These are phyloP conservation scores for Pseudoturritis turrita DNA, from an alignment of 345 rosid species.

Conservation along the genomic window DNA sequence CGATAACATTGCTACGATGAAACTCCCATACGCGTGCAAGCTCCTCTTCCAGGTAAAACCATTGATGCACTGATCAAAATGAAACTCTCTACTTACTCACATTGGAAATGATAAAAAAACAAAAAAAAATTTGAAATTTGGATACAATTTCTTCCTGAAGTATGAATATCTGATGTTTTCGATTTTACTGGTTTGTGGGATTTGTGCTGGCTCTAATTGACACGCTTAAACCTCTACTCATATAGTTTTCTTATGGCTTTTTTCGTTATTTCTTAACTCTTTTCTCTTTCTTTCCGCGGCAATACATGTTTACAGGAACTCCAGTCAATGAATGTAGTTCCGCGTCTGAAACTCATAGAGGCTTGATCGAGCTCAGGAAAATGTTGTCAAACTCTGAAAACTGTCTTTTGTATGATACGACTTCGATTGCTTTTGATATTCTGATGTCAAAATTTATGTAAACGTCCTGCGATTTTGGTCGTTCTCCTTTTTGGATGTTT, in stretches of 20 bases:
- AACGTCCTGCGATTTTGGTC: background rate
- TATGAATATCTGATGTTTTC: background rate
- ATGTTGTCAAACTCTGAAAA: background rate
- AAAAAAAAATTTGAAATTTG: background rate
- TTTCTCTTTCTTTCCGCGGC: background rate
- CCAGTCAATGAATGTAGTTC: slow-evolving; percentile 79
- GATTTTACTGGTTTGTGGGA: too few relatives aligned
- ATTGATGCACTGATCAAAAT: background rate
- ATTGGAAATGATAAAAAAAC: background rate
- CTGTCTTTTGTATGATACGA: background rate
- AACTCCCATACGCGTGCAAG: slow-evolving; percentile 93
- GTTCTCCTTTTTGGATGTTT: background rate
- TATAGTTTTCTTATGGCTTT: background rate
- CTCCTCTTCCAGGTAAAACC: slow-evolving; percentile 73
- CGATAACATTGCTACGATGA: slow-evolving; percentile 72
- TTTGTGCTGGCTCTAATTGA: background rate
- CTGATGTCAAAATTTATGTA: background rate
- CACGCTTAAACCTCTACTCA: background rate
- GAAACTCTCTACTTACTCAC: background rate
- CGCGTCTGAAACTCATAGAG: slow-evolving; percentile 54
- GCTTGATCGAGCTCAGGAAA: slow-evolving; percentile 34
- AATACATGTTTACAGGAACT: slow-evolving; percentile 54
- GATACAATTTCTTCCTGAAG: background rate
- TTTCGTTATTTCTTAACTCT: background rate
- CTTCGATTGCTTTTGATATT: background rate